Conservation (phyloP, 1,284 basidiomycete species). For the Apiotrichum sp. region DNA sequence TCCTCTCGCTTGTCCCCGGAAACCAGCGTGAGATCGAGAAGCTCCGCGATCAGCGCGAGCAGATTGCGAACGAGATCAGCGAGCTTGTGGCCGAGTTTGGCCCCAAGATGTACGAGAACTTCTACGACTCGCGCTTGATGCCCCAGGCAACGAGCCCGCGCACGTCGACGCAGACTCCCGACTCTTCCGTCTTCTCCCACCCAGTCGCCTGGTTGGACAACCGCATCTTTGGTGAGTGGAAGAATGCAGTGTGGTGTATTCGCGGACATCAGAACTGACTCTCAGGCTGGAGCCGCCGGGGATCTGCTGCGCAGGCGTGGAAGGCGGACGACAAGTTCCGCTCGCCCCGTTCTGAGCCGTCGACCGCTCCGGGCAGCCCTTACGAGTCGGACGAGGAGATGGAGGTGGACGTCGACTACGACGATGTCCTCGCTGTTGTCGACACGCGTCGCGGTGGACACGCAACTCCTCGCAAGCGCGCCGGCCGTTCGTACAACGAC, state of each 20-base stretch:
- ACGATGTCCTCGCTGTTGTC: slow-evolving; percentile 47
- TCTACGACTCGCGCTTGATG: slow-evolving; percentile 77
- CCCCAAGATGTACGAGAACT: slow-evolving; percentile 80
- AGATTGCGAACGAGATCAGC: slow-evolving; percentile 79
- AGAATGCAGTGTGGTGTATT: not conserved
- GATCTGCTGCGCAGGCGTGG: slow-evolving; percentile 40
- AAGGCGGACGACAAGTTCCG: slow-evolving; percentile 30
- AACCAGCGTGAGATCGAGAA: slow-evolving; percentile 78
- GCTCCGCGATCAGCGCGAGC: slow-evolving; percentile 70
- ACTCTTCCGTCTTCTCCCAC: slow-evolving; percentile 43
- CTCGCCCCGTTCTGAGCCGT: slow-evolving; percentile 26
- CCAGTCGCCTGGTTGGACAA: slow-evolving; percentile 48
- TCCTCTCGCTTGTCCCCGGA: slow-evolving; percentile 84
- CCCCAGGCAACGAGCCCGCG: slow-evolving; percentile 76
- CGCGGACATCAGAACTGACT: slow-evolving; percentile 8
- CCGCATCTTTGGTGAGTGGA: slow-evolving; percentile 46
- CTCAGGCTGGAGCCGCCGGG: slow-evolving; percentile 36
- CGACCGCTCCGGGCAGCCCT: slow-evolving; percentile 35
- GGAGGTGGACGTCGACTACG: slow-evolving; percentile 50
- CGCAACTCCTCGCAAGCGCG: slow-evolving; percentile 23
- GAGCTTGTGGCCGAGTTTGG: slow-evolving; percentile 83
- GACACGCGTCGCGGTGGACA: slow-evolving; percentile 29
- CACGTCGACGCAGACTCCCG: slow-evolving; percentile 16
- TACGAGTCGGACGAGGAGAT: slow-evolving; percentile 45
- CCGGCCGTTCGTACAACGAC: slow-evolving; percentile 35